A percentile compares a stretch with the other conserved stretches of the same genome.
These are phyloP conservation scores for Plasmodium gallinaceum DNA, from an alignment of 169 alveolate genomes.

Conservation along the genomic window DNA sequence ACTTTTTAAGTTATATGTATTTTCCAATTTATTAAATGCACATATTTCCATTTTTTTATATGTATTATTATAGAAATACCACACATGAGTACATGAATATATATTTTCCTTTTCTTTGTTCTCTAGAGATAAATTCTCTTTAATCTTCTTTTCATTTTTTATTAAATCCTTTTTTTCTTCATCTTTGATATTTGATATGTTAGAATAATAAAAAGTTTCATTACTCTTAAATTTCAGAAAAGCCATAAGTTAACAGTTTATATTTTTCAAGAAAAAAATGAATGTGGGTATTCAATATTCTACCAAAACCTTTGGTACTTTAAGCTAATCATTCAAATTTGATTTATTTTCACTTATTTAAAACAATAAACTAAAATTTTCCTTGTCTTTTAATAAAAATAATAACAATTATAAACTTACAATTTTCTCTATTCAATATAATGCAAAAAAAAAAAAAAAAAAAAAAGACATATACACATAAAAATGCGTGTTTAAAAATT, in stretches of 20 bases:
- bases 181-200: slow-evolving; percentile 35
- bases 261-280: neutral
- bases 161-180: slow-evolving; percentile 6
- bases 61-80: slow-evolving; percentile 54
- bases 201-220: slow-evolving; percentile 50
- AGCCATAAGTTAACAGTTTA: slow-evolving; percentile 19
- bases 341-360: too few species aligned
- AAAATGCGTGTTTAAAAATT: neutral
- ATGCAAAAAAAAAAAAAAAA: neutral
- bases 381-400: too few species aligned
- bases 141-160: neutral
- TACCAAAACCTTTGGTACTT: too few species aligned
- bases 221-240: slow-evolving; percentile 50
- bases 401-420: neutral
- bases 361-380: too few species aligned
- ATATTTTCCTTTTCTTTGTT: slow-evolving; percentile 18
- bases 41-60: slow-evolving; percentile 66
- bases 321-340: too few species aligned
- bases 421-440: neutral
- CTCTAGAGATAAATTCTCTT: neutral
- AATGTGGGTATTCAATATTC: too few species aligned
- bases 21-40: slow-evolving; percentile 18
- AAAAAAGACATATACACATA: neutral
- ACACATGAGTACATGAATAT: slow-evolving; percentile 46
- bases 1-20: slow-evolving; percentile 43